Base-by-base conservation (phyloP, 768 basidiomycete species). In the Amanita thiersii region DNA sequence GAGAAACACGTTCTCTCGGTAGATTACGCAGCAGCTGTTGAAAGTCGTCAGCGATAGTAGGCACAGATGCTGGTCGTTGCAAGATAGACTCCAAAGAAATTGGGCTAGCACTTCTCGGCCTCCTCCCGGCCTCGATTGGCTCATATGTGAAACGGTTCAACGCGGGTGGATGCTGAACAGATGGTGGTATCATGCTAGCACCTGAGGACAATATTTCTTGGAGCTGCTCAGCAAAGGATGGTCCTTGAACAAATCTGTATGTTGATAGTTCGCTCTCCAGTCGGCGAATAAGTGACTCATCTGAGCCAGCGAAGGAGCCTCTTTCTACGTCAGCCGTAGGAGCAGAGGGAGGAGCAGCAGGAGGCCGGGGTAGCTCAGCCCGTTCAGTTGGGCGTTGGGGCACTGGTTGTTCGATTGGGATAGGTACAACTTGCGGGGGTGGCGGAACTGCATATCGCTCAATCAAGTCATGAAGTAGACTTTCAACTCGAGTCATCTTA, bases 121-220 rank as follows among this genome's bases (percentile, higher is more conserved):
- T 54, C 15, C 47, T 30, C 26, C 51, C 55, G 35, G 58, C 50
- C 5, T 68, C 65, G 5, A 65, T 60, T 10, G 76, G 75, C 29
- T 73, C 70, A 50, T 77, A 80, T 9, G 59, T 56, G 41, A 84
- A 72, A 0, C 75, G 75, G 0, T 71, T 63, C 4, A 83, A 52
- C 3, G 64, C 57, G 0, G 82, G 81, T 9, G 81, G 72, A 1
- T 57, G 60, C 35, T 70, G 63, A 11, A 72, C 63, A 10, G 61
- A 59, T 5, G 61, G 58, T 11, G 63, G 63, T 4, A 65, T 57
- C 1, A 64, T 56, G 15, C 61, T 58, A 11, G 66, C 61, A 6
- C 63, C 65, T 8, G 74, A 54, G n/a, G 71, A 68, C 19, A 86
- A 50, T 24, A 85, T 67, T 5, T 79, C 76, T 44, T 77, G 72